These are phyloP conservation scores for Grosmannia huntii DNA, from an alignment of 2,329 filamentous ascomycete genomes.

Conservation along the genomic window DNA sequence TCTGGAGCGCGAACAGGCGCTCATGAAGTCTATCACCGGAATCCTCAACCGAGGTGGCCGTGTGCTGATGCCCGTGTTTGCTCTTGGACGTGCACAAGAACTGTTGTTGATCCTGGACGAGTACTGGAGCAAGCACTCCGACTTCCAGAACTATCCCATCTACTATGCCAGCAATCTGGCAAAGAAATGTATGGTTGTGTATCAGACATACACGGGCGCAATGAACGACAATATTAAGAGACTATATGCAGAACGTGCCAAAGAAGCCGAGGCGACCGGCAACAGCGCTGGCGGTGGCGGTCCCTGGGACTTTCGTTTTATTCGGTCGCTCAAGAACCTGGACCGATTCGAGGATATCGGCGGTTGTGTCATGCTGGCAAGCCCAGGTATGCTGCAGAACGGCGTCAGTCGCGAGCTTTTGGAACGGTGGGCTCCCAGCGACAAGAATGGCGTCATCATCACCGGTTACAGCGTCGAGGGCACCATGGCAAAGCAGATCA, in stretches of 20 bases:
- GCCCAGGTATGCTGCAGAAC: slow-evolving; percentile 95
- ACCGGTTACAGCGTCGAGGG: slow-evolving; percentile 98
- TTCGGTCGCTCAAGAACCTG: slow-evolving; percentile 80
- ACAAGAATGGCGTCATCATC: slow-evolving; percentile 96
- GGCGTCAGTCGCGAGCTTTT: slow-evolving; percentile 86
- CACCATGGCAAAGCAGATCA: slow-evolving; percentile 92
- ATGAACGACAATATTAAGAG: slow-evolving; percentile 99
- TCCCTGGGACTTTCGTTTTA: slow-evolving; percentile 94
- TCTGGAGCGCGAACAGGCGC: slow-evolving; percentile 75
- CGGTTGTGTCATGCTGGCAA: slow-evolving; percentile 92
- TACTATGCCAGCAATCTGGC: slow-evolving; percentile 96
- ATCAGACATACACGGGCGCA: slow-evolving; percentile 93
- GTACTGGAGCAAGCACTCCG: slow-evolving; percentile 83
- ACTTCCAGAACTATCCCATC: slow-evolving; percentile 83
- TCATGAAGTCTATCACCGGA: slow-evolving; percentile 91
- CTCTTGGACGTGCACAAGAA: slow-evolving; percentile 86
- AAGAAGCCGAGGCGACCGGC: slow-evolving; percentile 71
- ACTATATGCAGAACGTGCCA: slow-evolving; percentile 85
- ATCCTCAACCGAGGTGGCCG: slow-evolving; percentile 86
- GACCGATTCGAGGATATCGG: slow-evolving; percentile 95
- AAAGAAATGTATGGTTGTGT: slow-evolving; percentile 94
- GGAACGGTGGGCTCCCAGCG: slow-evolving; percentile 90
- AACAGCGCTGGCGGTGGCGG: slow-evolving; percentile 64
- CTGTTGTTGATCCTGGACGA: slow-evolving; percentile 89
- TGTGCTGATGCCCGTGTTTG: slow-evolving; percentile 90